Conservation (phyloP, 306 rosid genomes). For the Cercis canadensis region DNA sequence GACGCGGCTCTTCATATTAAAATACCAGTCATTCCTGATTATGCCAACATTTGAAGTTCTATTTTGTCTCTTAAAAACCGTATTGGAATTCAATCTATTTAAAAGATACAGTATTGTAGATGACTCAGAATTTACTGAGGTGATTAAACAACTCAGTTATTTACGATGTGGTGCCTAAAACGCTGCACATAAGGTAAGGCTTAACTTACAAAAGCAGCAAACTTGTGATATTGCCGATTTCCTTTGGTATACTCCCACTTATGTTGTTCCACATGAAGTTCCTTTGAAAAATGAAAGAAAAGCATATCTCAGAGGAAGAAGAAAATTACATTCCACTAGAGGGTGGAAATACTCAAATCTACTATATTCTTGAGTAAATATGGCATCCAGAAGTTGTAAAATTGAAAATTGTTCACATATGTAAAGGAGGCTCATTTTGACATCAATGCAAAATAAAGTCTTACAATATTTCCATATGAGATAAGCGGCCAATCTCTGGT, state of each 20-base stretch:
- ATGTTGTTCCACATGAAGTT: conserved; percentile 90
- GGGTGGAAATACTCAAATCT: conserved; percentile 27
- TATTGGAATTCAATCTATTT: too few relatives aligned
- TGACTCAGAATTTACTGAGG: conserved; percentile 13
- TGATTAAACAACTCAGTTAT: conserved; percentile 20
- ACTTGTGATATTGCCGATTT: conserved; percentile 74
- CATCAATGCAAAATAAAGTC: conserved; percentile 31
- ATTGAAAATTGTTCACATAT: conserved; percentile 9
- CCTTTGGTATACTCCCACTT: conserved; percentile 83
- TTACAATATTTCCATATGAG: conserved; percentile 70
- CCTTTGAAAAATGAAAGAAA: conserved; percentile 57
- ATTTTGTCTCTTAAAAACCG: not conserved
- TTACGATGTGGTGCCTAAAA: conserved; percentile 22
- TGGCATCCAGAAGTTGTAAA: too few relatives aligned
- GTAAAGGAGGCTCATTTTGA: conserved; percentile 12
- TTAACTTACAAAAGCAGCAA: conserved; percentile 80
- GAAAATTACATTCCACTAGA: conserved; percentile 30
- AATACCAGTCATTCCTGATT: not conserved
- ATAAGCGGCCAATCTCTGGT: conserved; percentile 74
- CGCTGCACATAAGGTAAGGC: conserved; percentile 21
- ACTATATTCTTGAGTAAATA: too few relatives aligned
- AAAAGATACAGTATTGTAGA: too few relatives aligned
- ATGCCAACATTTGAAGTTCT: conserved; percentile 13
- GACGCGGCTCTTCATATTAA: not conserved
- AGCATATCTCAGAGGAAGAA: conserved; percentile 40